Conservation (phyloP, 2,329 filamentous ascomycete genomes). For the Aspergillus persii region DNA sequence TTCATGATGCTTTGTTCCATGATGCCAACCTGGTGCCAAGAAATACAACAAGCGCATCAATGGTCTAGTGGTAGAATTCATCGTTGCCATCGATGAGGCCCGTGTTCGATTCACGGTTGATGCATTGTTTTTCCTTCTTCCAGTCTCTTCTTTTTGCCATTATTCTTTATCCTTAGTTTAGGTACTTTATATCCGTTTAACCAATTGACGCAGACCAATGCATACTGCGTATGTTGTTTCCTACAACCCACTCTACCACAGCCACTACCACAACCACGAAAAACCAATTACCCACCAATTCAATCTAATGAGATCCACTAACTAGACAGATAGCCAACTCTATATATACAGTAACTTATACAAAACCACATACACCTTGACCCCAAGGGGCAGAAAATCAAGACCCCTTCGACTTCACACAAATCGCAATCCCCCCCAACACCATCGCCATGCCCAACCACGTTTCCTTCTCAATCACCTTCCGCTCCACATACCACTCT, state of each 20-base stretch:
- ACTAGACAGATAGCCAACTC: background rate
- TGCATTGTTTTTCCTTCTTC: slow-evolving; percentile 29
- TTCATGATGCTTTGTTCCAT: too few species aligned
- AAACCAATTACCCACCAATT: background rate
- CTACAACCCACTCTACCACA: background rate
- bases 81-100: slow-evolving; percentile 48
- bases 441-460: slow-evolving; percentile 80
- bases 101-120: slow-evolving; percentile 49
- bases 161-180: background rate
- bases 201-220: too few species aligned
- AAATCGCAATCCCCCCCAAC: slow-evolving; percentile 75
- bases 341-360: background rate
- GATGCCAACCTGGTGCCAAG: too few species aligned
- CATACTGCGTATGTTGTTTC: too few species aligned
- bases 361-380: too few species aligned
- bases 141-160: background rate
- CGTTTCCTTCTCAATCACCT: slow-evolving; percentile 83
- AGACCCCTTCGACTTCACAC: slow-evolving; percentile 61
- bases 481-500: slow-evolving; percentile 92
- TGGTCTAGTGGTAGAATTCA: slow-evolving; percentile 48
- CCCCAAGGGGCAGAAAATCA: background rate
- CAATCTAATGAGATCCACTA: background rate
- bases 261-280: background rate
- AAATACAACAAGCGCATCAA: slow-evolving; percentile 31
- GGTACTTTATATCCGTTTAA: too few species aligned